Evolutionary conservation across 116 monocot genomes (phyloP).

Genomic region (Dioscorea cayenensis): DNA sequence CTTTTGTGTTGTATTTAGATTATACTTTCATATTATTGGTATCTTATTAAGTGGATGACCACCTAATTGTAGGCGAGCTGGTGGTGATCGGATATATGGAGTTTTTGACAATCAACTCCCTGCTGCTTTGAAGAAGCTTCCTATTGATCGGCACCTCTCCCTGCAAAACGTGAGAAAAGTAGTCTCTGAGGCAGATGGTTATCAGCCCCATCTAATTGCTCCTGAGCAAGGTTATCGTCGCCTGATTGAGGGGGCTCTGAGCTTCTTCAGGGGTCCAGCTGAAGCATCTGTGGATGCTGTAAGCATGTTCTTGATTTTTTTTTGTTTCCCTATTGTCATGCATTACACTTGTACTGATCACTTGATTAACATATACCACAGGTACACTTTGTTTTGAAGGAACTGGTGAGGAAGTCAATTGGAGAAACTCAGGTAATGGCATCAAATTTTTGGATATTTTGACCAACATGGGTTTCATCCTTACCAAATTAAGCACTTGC

Average conservation of each 20-base stretch:
- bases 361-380: slow-evolving; percentile 7
- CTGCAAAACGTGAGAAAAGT: slow-evolving; percentile 57
- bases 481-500: not conserved
- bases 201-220: slow-evolving; percentile 63
- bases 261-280: slow-evolving; percentile 44
- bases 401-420: slow-evolving; percentile 45
- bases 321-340: not conserved
- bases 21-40: not conserved
- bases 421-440: slow-evolving; percentile 42
- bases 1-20: not conserved
- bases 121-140: slow-evolving; percentile 45
- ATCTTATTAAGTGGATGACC: not conserved
- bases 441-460: not conserved
- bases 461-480: not conserved
- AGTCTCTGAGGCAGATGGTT: slow-evolving; percentile 58
- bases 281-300: slow-evolving; percentile 59
- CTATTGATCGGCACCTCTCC: slow-evolving; percentile 44
- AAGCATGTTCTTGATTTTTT: not conserved
- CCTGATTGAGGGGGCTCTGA: slow-evolving; percentile 39
- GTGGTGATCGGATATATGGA: slow-evolving; percentile 54
- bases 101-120: slow-evolving; percentile 61
- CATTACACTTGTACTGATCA: not conserved
- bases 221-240: slow-evolving; percentile 60
- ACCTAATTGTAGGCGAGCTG: slow-evolving; percentile 32
- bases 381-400: slow-evolving; percentile 49